A percentile compares a stretch with the other conserved stretches of the same genome.
phyloP scores from a whole-genome alignment of 164 flowering plant genomes.

The Umbilicus rupestris region DNA sequence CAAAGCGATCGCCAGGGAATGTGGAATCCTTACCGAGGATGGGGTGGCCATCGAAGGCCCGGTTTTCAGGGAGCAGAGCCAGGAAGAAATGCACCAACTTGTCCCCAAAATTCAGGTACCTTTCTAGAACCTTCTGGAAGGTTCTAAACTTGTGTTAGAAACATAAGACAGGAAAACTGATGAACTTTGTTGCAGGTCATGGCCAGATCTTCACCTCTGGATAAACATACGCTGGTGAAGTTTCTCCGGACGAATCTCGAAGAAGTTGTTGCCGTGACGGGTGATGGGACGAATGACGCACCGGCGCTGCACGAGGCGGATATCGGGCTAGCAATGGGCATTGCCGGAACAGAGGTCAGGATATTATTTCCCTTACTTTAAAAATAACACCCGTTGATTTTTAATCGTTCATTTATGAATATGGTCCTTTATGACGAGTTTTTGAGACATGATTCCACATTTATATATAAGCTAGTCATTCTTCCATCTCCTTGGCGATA shows the following conservation, averaged over 20 bases:
- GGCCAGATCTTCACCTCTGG: slow-evolving; percentile 75
- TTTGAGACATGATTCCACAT: too few species aligned
- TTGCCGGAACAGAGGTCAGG: slow-evolving; percentile 92
- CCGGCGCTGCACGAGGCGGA: slow-evolving; percentile 99
- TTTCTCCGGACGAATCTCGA: slow-evolving; percentile 58
- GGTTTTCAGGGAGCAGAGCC: slow-evolving; percentile 49
- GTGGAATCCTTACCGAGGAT: slow-evolving; percentile 68
- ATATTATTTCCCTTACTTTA: not conserved
- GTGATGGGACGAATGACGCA: slow-evolving; percentile 98
- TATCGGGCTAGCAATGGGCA: slow-evolving; percentile 98
- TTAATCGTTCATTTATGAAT: too few species aligned
- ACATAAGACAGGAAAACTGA: not conserved
- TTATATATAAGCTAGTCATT: too few species aligned
- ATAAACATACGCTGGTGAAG: slow-evolving; percentile 65
- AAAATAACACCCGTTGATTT: not conserved
- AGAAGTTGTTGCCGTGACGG: slow-evolving; percentile 98
- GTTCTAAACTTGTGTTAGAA: too few species aligned
- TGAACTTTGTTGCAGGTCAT: slow-evolving; percentile 41
- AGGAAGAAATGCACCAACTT: slow-evolving; percentile 38
- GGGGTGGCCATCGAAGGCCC: slow-evolving; percentile 79
- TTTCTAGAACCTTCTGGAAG: not conserved
- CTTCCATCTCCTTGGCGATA: too few species aligned
- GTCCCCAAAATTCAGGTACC: slow-evolving; percentile 66
- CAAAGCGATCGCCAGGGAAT: slow-evolving; percentile 72
- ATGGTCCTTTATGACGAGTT: too few species aligned